Evolutionary conservation across 306 rosid species (phyloP).

Genomic region (Acacia acuminata): DNA sequence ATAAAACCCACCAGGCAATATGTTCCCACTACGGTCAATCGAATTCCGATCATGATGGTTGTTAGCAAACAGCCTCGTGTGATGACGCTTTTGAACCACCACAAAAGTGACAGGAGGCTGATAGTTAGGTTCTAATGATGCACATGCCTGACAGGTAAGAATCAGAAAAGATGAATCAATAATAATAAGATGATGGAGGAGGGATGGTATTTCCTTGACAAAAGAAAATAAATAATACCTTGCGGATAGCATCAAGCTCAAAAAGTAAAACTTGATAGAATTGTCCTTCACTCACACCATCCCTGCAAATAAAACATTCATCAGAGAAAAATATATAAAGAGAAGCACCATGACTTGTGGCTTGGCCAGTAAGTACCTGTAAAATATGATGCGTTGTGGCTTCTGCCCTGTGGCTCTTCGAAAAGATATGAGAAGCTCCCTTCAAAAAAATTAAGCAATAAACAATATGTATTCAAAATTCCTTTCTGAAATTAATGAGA

Average conservation of each 20-base stretch:
- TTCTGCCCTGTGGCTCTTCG: constrained; percentile 96
- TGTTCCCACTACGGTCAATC: constrained; percentile 86
- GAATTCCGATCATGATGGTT: constrained; percentile 66
- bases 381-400: constrained; percentile 93
- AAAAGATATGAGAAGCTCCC: constrained; percentile 95
- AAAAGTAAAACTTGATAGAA: constrained; percentile 90
- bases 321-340: neutral
- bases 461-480: neutral
- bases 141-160: constrained; percentile 66
- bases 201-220: neutral
- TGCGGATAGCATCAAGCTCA: constrained; percentile 94
- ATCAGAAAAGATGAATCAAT: neutral
- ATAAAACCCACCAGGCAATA: constrained; percentile 71
- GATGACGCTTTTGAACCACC: constrained; percentile 97
- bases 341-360: neutral
- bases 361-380: constrained; percentile 49
- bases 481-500: neutral
- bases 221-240: constrained; percentile 39
- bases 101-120: constrained; percentile 99
- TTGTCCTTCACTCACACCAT: constrained; percentile 96
- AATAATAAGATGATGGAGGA: neutral
- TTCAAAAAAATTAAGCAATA: constrained; percentile 22
- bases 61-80: constrained; percentile 88
- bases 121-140: constrained; percentile 87
- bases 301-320: constrained; percentile 53